Percentiles rank a stretch among this genome's conserved stretches.
Conservation (phyloP, 345 rosid genomes). For the Sonneratia caseolaris region DNA sequence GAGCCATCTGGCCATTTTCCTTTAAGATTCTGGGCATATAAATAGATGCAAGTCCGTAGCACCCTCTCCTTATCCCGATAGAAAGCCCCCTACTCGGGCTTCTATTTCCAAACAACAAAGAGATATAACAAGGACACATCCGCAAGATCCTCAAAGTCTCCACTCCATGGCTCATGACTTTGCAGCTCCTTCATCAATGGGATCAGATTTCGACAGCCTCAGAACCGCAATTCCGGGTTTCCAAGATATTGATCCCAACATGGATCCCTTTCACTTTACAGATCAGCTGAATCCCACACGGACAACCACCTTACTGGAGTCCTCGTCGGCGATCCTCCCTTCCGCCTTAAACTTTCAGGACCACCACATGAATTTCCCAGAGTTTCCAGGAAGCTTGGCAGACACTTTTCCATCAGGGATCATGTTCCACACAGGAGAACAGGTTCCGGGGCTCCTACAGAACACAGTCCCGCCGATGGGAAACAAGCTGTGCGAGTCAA, state of each 20-base stretch:
- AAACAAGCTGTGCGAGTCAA: neutral
- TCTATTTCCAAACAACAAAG: neutral
- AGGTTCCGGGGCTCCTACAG: neutral
- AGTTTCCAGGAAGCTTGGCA: conserved; percentile 6
- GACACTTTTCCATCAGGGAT: conserved; percentile 6
- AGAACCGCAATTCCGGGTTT: conserved; percentile 1
- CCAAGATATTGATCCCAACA: conserved; percentile 7
- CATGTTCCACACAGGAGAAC: conserved; percentile 1
- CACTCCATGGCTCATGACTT: conserved; percentile 10
- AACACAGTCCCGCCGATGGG: neutral
- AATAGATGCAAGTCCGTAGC: neutral
- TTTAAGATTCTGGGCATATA: neutral
- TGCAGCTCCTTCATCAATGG: neutral
- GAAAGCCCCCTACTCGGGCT: neutral
- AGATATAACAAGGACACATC: neutral
- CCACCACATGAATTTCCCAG: conserved; percentile 4
- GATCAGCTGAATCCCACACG: neutral
- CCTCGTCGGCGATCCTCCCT: neutral
- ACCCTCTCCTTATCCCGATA: neutral
- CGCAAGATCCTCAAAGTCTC: conserved; percentile 2
- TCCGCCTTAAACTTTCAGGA: neutral
- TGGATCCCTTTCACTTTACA: conserved; percentile 1
- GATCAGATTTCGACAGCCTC: conserved; percentile 11
- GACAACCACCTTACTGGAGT: neutral
- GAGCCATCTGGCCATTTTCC: neutral